Conservation (phyloP, 192 early-diverging fungal species). For the Kickxella alabastrina region DNA sequence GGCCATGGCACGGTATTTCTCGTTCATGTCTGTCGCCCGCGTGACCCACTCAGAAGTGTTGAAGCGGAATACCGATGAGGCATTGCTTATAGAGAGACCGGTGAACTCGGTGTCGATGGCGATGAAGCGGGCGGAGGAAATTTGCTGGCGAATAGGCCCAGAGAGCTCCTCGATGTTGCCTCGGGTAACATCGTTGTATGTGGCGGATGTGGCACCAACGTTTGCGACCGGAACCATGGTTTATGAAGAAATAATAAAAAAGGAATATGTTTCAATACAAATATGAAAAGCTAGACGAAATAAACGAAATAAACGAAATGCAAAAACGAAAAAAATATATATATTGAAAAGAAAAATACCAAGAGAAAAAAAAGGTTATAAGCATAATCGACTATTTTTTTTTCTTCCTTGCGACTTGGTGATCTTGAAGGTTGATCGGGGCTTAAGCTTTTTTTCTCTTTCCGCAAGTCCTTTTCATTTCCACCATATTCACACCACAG, state of each 20-base stretch:
- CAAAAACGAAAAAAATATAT: not conserved
- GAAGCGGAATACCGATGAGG: conserved; percentile 21
- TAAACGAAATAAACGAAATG: not conserved
- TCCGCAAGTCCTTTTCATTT: no score
- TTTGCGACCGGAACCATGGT: no score
- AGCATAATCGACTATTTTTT: no score
- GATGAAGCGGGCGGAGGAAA: conserved; percentile 64
- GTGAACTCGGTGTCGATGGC: conserved; percentile 91
- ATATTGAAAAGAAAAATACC: not conserved
- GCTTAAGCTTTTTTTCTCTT: no score
- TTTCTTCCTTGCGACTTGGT: no score
- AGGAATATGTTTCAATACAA: not conserved
- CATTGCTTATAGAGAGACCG: conserved; percentile 60
- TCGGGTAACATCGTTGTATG: conserved; percentile 67
- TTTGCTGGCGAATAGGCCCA: conserved; percentile 43
- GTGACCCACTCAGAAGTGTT: conserved; percentile 41
- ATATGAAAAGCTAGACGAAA: no score
- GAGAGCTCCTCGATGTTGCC: conserved; percentile 55
- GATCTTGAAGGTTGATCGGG: no score
- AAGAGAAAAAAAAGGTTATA: not conserved
- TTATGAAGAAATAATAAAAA: not conserved
- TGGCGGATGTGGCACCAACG: conserved; percentile 17
- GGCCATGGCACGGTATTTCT: conserved; percentile 72
- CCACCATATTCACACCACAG: no score
- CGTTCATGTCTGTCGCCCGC: conserved; percentile 66